A percentile compares a stretch with the other conserved stretches of the same genome.
Evolutionary conservation across 306 rosid species (phyloP).

Genomic region (Erythrophleum fordii): DNA sequence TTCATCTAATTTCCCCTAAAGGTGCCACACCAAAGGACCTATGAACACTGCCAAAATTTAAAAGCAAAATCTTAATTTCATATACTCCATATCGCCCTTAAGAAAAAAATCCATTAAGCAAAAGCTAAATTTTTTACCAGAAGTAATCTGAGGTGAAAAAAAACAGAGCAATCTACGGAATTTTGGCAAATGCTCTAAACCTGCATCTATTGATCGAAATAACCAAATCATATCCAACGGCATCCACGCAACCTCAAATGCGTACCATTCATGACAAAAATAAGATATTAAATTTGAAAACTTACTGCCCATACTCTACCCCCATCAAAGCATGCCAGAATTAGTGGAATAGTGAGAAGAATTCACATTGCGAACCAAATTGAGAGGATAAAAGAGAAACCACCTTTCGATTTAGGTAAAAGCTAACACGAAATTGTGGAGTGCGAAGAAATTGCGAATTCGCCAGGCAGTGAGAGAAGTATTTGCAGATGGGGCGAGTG

Average conservation of each 20-base stretch:
- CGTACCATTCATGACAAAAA: neutral
- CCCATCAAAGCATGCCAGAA: neutral
- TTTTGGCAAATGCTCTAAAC: neutral
- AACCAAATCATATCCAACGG: neutral
- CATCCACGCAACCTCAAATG: neutral
- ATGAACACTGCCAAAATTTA: neutral
- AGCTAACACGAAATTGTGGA: neutral
- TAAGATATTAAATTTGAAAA: neutral
- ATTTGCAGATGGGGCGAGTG: neutral
- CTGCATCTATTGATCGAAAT: neutral
- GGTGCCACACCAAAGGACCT: neutral
- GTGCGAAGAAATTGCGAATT: neutral
- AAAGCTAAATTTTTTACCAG: neutral
- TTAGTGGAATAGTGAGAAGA: neutral
- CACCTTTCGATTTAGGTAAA: neutral
- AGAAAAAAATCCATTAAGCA: neutral
- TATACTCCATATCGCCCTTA: neutral
- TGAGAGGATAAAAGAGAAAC: neutral
- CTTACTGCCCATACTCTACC: neutral
- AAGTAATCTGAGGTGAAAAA: neutral
- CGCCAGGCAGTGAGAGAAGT: neutral
- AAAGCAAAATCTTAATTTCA: neutral
- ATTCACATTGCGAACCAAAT: neutral
- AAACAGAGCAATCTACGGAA: neutral
- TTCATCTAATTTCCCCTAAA: neutral